These are phyloP conservation scores for Hypomyces rosellus DNA, from an alignment of 2,329 filamentous ascomycete species.

Conservation along the genomic window DNA sequence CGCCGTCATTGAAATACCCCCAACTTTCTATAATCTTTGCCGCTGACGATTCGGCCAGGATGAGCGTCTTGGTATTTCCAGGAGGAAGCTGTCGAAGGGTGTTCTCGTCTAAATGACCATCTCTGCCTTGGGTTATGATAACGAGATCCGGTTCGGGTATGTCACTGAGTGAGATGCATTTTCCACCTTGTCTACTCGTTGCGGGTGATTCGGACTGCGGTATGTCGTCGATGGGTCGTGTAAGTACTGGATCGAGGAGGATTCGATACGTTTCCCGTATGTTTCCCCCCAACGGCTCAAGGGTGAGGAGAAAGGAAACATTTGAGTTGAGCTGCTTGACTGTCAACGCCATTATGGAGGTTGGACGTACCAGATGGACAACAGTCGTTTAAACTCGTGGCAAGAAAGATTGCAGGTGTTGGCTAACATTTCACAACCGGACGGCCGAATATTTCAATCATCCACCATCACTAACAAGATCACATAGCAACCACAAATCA, in stretches of 20 bases:
- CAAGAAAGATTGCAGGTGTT: background rate
- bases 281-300: slow-evolving; percentile 40
- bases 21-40: slow-evolving; percentile 60
- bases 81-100: slow-evolving; percentile 59
- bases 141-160: slow-evolving; percentile 39
- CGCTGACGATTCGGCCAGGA: slow-evolving; percentile 59
- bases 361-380: background rate
- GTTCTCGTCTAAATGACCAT: slow-evolving; percentile 64
- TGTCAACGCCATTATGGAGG: slow-evolving; percentile 50
- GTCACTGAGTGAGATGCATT: slow-evolving; percentile 43
- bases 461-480: background rate
- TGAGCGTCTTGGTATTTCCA: slow-evolving; percentile 48
- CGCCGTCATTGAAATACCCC: slow-evolving; percentile 57
- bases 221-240: slow-evolving; percentile 53
- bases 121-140: slow-evolving; percentile 41
- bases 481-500: background rate
- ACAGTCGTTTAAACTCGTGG: background rate
- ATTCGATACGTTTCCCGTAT: slow-evolving; percentile 52
- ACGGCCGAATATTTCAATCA: background rate
- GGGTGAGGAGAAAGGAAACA: slow-evolving; percentile 58
- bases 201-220: background rate
- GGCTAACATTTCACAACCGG: background rate
- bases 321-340: slow-evolving; percentile 59
- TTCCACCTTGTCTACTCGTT: slow-evolving; percentile 40
- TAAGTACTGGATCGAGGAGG: slow-evolving; percentile 66